These are phyloP conservation scores for Kodamaea hsintzibuensis DNA, from an alignment of 805 yeast species.

Conservation along the genomic window DNA sequence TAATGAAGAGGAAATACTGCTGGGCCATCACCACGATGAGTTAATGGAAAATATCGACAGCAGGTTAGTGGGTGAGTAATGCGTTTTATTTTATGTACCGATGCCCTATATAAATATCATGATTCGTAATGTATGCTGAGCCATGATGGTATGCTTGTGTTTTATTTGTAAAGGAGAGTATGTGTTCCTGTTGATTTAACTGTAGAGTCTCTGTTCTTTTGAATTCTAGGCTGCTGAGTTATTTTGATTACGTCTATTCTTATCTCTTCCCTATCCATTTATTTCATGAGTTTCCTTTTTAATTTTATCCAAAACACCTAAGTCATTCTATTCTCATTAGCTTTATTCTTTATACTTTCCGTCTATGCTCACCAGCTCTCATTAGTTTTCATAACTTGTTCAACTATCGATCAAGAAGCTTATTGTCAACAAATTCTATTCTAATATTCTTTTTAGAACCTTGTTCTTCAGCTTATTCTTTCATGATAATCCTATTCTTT, in stretches of 20 bases:
- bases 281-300: background rate
- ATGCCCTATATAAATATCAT: background rate
- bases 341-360: background rate
- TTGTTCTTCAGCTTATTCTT: no score
- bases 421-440: background rate
- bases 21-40: constrained; percentile 20
- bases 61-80: constrained; percentile 44
- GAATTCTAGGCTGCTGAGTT: background rate
- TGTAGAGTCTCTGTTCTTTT: no score
- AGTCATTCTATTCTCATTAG: no score
- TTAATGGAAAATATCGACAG: constrained; percentile 47
- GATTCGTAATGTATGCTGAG: background rate
- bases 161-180: background rate
- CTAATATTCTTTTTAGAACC: background rate
- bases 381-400: background rate
- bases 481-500: no score
- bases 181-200: no score
- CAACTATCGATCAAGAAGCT: background rate
- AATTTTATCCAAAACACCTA: no score
- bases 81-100: background rate
- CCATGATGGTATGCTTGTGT: background rate
- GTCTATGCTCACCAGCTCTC: background rate
- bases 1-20: constrained; percentile 18
- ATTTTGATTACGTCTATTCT: background rate
- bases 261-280: background rate